Percentiles rank a stretch among this genome's conserved stretches.
Evolutionary conservation across 257 asterid genomes (phyloP).

Genomic region (Leptodermis oblonga): DNA sequence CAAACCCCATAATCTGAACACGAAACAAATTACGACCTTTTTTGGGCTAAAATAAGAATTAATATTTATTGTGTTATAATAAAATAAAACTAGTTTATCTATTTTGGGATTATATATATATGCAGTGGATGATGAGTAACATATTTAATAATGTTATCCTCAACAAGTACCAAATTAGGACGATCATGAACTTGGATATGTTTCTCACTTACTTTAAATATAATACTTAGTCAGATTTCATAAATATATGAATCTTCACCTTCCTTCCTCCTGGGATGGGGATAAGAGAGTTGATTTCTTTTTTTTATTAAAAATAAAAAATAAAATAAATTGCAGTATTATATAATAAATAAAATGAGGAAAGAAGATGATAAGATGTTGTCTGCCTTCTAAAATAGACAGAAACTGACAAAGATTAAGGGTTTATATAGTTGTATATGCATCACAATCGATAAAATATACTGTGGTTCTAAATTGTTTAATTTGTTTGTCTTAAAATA

Average conservation of each 20-base stretch:
- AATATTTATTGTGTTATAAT: neutral
- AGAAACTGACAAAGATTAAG: too few species aligned
- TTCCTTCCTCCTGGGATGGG: constrained; percentile 7
- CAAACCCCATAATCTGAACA: too few species aligned
- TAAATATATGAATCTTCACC: neutral
- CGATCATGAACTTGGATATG: constrained; percentile 53
- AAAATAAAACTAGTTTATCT: constrained; percentile 41
- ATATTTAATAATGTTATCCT: constrained; percentile 29
- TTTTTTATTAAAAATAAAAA: neutral
- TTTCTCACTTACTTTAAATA: constrained; percentile 4
- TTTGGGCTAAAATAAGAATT: too few species aligned
- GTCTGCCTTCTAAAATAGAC: too few species aligned
- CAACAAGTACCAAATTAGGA: constrained; percentile 36
- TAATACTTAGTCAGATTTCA: neutral
- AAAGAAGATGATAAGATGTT: too few species aligned
- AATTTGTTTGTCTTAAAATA: neutral
- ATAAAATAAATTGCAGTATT: too few species aligned
- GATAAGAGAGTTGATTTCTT: constrained; percentile 9
- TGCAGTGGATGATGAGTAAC: constrained; percentile 41
- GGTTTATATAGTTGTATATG: too few species aligned
- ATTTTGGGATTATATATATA: constrained; percentile 40
- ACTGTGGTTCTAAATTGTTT: too few species aligned
- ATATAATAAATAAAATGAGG: too few species aligned
- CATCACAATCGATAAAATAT: too few species aligned
- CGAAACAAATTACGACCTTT: too few species aligned